These are phyloP conservation scores for Phytophthora litchii DNA, from an alignment of 352 stramenopile species.

Conservation along the genomic window DNA sequence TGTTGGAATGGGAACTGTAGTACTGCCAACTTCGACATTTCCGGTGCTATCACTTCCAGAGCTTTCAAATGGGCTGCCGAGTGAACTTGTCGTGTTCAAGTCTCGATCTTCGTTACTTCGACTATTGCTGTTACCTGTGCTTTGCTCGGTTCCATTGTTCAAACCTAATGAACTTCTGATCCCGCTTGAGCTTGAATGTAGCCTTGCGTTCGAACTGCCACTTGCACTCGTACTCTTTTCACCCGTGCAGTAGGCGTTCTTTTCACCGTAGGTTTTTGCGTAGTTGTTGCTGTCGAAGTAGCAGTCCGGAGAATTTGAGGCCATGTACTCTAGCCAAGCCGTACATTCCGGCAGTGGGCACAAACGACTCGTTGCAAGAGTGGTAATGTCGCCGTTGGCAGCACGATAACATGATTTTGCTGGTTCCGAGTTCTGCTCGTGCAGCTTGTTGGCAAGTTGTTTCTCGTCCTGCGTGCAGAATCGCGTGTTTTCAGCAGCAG, in stretches of 20 bases:
- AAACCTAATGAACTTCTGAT: constrained; percentile 3
- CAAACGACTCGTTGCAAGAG: constrained; percentile 54
- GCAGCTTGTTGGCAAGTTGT: constrained; percentile 59
- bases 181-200: constrained; percentile 10
- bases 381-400: constrained; percentile 55
- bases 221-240: constrained; percentile 14
- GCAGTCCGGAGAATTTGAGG: constrained; percentile 54
- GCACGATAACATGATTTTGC: constrained; percentile 60
- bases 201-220: constrained; percentile 5
- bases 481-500: constrained; percentile 28
- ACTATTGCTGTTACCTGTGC: constrained; percentile 9
- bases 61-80: not conserved
- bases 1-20: constrained; percentile 13
- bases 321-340: constrained; percentile 65
- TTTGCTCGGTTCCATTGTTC: constrained; percentile 3
- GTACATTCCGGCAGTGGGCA: constrained; percentile 58
- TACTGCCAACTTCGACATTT: constrained; percentile 3
- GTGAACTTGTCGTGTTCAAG: constrained; percentile 15
- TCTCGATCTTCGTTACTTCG: constrained; percentile 19
- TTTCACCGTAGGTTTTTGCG: constrained; percentile 44
- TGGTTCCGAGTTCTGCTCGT: constrained; percentile 61
- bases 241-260: constrained; percentile 50
- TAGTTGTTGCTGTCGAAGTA: constrained; percentile 77
- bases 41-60: constrained; percentile 8
- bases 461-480: constrained; percentile 64